phyloP scores from a whole-genome alignment of 345 rosid genomes.

The Geranium brycei region DNA sequence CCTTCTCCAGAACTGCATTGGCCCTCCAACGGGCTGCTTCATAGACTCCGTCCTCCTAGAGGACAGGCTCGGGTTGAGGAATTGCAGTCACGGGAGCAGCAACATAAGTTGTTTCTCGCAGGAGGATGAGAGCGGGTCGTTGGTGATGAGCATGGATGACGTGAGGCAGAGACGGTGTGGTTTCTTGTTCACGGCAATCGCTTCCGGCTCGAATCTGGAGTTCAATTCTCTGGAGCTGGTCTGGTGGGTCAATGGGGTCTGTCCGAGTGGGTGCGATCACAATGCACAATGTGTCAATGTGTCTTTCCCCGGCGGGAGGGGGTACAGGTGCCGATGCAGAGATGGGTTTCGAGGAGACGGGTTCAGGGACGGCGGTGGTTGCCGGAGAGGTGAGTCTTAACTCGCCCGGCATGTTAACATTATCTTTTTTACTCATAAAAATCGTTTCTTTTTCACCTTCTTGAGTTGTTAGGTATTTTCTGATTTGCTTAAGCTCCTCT shows the following conservation, averaged over 20 bases:
- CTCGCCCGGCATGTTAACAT: no score
- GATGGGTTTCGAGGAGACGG: constrained; percentile 55
- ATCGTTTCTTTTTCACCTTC: no score
- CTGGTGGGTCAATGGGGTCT: constrained; percentile 62
- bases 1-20: constrained; percentile 44
- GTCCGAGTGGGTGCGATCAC: constrained; percentile 16
- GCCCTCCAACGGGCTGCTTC: constrained; percentile 18
- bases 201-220: constrained; percentile 28
- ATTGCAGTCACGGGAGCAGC: constrained; percentile 17
- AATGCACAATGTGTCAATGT: constrained; percentile 21
- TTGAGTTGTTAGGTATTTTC: no score
- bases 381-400: constrained; percentile 49
- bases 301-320: constrained; percentile 10
- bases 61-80: background rate
- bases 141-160: constrained; percentile 12
- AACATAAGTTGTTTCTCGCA: constrained; percentile 33
- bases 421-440: no score
- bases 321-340: constrained; percentile 43
- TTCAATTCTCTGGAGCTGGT: constrained; percentile 36
- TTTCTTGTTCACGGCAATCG: constrained; percentile 42
- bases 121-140: background rate
- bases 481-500: no score
- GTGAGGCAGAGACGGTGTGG: constrained; percentile 23
- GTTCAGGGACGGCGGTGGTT: constrained; percentile 31
- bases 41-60: background rate